phyloP scores from a whole-genome alignment of 2,329 filamentous ascomycete species.

The Aspergillus sp. region DNA sequence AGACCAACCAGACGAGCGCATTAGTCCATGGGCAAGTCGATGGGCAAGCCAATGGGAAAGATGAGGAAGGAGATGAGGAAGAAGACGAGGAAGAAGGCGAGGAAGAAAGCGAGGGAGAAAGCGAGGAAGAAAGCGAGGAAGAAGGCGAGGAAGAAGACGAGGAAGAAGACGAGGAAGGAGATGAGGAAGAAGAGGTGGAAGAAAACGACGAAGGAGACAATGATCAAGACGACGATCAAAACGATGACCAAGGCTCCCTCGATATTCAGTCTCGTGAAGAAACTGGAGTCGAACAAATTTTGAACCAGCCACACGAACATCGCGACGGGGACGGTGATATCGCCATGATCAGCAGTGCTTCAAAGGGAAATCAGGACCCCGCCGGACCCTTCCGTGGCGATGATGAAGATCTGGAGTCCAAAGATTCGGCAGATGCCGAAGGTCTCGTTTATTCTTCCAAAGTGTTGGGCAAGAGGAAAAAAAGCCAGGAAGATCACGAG shows the following conservation, averaged over 20 bases:
- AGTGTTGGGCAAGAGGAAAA: slow-evolving; percentile 28
- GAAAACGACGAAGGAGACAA: too few relatives aligned
- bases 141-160: too few relatives aligned
- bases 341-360: slow-evolving; percentile 14
- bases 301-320: not conserved
- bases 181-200: too few relatives aligned
- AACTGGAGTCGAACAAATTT: not conserved
- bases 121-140: too few relatives aligned
- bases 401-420: not conserved
- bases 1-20: not conserved
- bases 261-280: not conserved
- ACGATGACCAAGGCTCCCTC: slow-evolving; percentile 2
- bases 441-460: not conserved
- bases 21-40: not conserved
- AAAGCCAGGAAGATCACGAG: slow-evolving; percentile 16
- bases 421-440: not conserved
- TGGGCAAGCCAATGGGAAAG: too few relatives aligned
- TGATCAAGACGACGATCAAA: too few relatives aligned
- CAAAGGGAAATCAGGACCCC: not conserved
- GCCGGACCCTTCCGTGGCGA: not conserved
- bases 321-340: slow-evolving; percentile 17
- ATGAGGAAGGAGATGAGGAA: not conserved
- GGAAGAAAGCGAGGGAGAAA: too few relatives aligned
- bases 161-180: too few relatives aligned
- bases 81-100: too few relatives aligned